These are phyloP conservation scores for Eleusine indica DNA, from an alignment of 176 grass and related monocot genomes.

Conservation along the genomic window DNA sequence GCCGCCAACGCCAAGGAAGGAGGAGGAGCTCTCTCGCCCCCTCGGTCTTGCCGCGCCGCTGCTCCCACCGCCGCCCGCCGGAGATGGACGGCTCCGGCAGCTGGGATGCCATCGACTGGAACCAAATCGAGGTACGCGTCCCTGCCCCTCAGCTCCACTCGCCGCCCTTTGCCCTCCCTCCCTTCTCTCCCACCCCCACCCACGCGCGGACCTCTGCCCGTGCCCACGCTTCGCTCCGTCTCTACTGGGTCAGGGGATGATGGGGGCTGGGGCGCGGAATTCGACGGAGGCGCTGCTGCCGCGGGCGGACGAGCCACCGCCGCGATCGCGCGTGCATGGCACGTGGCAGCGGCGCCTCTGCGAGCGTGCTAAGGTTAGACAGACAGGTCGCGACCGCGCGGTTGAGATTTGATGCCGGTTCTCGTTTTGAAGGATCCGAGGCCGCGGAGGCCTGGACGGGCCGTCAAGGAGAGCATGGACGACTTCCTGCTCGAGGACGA, in stretches of 20 bases:
- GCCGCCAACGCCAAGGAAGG: too few relatives aligned
- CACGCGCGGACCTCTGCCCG: neutral
- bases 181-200: neutral
- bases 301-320: neutral
- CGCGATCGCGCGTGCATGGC: neutral
- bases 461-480: slow-evolving; percentile 55
- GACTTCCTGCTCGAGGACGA: slow-evolving; percentile 60
- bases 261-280: neutral
- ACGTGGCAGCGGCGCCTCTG: neutral
- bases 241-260: neutral
- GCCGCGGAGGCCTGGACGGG: slow-evolving; percentile 28
- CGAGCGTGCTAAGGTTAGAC: neutral
- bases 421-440: slow-evolving; percentile 35
- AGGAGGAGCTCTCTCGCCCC: neutral
- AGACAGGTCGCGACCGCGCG: neutral
- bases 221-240: neutral
- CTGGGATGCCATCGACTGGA: slow-evolving; percentile 65
- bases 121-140: slow-evolving; percentile 53
- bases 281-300: neutral
- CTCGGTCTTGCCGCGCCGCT: slow-evolving; percentile 13
- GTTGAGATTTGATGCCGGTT: neutral
- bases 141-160: neutral
- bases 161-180: neutral
- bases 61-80: slow-evolving; percentile 20
- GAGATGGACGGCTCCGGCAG: slow-evolving; percentile 59